Evolutionary conservation across 2,329 filamentous ascomycete genomes (phyloP), one percentile per base, ranked within the genome.

Genomic region (Diplodia seriata): DNA sequence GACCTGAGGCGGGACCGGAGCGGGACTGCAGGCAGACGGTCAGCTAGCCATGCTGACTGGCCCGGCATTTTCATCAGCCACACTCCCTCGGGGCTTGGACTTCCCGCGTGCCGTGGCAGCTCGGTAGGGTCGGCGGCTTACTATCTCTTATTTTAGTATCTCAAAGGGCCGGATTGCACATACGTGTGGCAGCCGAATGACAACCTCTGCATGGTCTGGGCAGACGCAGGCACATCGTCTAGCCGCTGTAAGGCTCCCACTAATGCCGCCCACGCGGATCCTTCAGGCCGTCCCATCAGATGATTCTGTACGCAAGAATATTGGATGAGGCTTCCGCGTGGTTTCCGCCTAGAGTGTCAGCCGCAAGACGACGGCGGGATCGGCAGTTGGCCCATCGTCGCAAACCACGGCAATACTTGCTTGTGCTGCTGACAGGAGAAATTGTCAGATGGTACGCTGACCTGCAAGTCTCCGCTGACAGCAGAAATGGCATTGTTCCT

Each of bases 221-320:
- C 59, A 50, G 43, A 63, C 20, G 47, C 59, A 63, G 59, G 47
- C 59, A 63, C 59, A 63, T 31, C n/a, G 18, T 38, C 29, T 51
- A 51, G 57, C 26, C 57, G 43, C 40, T 43, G 43, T 14, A 31
- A 62, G 40, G 29, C 47, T 63, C n/a, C 59, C 47, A 15, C 18
- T 26, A 2, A 26, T 29, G 36, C 4, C 12, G 56, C 15, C 56
- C 31, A 23, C 47, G 4, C 29, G 14, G 31, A 63, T 63, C 43
- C 47, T 63, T 51, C 23, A 36, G 47, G 47, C 29, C 15, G 4
- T 43, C 26, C 33, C 50, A 55, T 65, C 50, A 65, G 50, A 33
- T 65, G 62, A 65, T 65, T 26, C 33, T 11, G 62, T 65, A 43
- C 47, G 62, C 50, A 55, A 54, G 62, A 65, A 47, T 47, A 65